These are phyloP conservation scores for Nigrospora sphaerica DNA, from an alignment of 2,329 filamentous ascomycete genomes.

Conservation along the genomic window DNA sequence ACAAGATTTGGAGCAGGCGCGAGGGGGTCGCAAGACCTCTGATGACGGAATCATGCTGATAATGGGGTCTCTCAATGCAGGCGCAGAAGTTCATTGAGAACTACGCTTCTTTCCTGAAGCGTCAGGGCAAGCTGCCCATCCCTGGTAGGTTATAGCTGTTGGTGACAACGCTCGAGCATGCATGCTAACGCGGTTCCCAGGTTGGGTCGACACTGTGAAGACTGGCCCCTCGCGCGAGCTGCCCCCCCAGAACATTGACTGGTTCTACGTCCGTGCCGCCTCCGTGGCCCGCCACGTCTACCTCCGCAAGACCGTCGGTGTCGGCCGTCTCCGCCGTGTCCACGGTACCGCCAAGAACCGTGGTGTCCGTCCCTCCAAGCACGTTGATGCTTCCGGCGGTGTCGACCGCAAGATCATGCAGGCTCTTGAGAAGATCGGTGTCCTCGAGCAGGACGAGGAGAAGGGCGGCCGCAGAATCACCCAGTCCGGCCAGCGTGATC, in stretches of 20 bases:
- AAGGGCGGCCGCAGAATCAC: conserved; percentile 98
- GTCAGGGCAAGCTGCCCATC: conserved; percentile 86
- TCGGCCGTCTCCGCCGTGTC: conserved; percentile 92
- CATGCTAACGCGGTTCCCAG: conserved; percentile 33
- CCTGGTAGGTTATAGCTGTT: conserved; percentile 57
- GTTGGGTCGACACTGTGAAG: conserved; percentile 99
- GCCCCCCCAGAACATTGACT: conserved; percentile 96
- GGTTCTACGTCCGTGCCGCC: conserved; percentile 88
- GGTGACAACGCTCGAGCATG: not conserved
- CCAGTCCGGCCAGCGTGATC: conserved; percentile 95
- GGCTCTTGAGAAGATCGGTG: conserved; percentile 98
- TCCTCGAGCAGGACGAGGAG: conserved; percentile 95
- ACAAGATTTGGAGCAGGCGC: conserved; percentile 51
- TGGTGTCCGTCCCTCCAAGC: conserved; percentile 81
- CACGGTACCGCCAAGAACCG: conserved; percentile 98
- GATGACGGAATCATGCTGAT: conserved; percentile 70
- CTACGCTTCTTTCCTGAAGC: conserved; percentile 87
- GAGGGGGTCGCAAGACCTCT: conserved; percentile 68
- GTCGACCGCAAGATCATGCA: conserved; percentile 98
- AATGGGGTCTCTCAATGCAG: conserved; percentile 42
- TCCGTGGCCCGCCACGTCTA: conserved; percentile 97
- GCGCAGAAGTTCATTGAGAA: conserved; percentile 84
- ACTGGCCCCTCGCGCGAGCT: conserved; percentile 95
- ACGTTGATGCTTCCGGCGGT: conserved; percentile 90
- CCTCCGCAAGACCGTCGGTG: conserved; percentile 98